A percentile compares a stretch with the other conserved stretches of the same genome.
Conservation (phyloP, 495 filamentous ascomycete genomes). For the Saxispiralis lemnorum region DNA sequence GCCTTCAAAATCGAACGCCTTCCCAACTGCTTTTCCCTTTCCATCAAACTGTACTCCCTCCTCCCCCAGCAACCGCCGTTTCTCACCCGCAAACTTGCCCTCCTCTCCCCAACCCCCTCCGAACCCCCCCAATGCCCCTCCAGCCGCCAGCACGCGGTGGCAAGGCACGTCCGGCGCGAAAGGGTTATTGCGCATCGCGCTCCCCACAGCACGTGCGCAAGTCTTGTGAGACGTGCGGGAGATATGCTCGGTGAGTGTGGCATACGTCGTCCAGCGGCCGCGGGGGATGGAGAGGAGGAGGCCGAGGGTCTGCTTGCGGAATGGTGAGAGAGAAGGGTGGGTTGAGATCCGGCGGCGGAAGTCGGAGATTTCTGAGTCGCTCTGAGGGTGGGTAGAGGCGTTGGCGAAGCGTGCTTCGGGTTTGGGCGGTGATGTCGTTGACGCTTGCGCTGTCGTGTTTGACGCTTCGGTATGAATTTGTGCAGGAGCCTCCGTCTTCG, state of each 20-base stretch:
- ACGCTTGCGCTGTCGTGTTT: no score
- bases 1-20: no score
- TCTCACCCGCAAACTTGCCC: conserved; percentile 25
- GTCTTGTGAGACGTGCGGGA: conserved; percentile 26
- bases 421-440: neutral
- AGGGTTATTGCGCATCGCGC: conserved; percentile 44
- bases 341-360: conserved; percentile 5
- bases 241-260: conserved; percentile 46
- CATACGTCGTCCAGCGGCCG: conserved; percentile 58
- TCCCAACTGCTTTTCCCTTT: conserved; percentile 23
- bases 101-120: conserved; percentile 34
- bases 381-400: neutral
- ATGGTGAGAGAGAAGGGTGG: conserved; percentile 7
- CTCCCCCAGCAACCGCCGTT: conserved; percentile 27
- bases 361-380: neutral
- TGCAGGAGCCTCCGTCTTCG: neutral
- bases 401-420: neutral
- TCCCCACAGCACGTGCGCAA: conserved; percentile 64
- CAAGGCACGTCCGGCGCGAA: conserved; percentile 29
- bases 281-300: conserved; percentile 52
- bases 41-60: conserved; percentile 34
- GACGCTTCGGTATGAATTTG: neutral
- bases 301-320: conserved; percentile 19
- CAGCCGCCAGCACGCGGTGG: conserved; percentile 25
- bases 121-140: conserved; percentile 31